These are phyloP conservation scores for Corylus heterophylla DNA, from an alignment of 306 rosid genomes.

Conservation along the genomic window DNA sequence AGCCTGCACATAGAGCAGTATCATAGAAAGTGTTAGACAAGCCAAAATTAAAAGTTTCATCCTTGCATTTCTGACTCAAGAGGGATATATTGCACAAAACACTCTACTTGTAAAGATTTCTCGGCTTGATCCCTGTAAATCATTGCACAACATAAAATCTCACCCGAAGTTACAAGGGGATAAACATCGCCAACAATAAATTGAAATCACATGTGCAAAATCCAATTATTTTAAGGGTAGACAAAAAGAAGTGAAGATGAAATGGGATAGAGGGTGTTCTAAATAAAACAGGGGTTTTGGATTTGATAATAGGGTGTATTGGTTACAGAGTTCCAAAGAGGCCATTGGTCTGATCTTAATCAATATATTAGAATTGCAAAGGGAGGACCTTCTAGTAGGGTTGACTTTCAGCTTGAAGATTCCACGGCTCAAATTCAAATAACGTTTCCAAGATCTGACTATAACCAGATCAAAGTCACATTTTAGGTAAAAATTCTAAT, in stretches of 20 bases:
- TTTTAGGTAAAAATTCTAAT: neutral
- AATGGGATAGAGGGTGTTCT: no score
- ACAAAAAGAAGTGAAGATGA: no score
- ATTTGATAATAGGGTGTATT: neutral
- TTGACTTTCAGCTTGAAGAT: neutral
- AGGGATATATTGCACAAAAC: slow-evolving; percentile 3
- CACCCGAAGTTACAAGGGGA: neutral
- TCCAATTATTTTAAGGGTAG: no score
- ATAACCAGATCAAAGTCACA: neutral
- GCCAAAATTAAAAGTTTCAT: neutral
- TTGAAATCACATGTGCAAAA: neutral
- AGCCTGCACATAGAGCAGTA: slow-evolving; percentile 54
- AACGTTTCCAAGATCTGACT: neutral
- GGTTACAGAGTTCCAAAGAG: neutral
- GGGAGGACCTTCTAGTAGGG: neutral
- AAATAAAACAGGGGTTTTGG: no score
- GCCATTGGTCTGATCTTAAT: neutral
- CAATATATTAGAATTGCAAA: no score
- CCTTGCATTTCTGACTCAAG: slow-evolving; percentile 10
- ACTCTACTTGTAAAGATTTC: neutral
- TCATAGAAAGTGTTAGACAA: slow-evolving; percentile 6
- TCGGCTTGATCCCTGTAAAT: neutral
- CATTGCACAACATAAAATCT: slow-evolving; percentile 7
- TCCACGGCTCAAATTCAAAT: neutral
- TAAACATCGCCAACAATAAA: neutral